Evolutionary conservation across 176 grass and related monocot genomes (phyloP).

Genomic region (barley (Hordeum vulgare)): MorexV3_pseudomolecules_assembly NC_058521.1:158111292-158111791

Average conservation of each 20-base stretch:
- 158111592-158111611: background rate
- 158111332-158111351: background rate
- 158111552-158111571: slow-evolving; percentile 12
- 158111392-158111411: too few species aligned
- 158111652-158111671: background rate
- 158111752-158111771: background rate
- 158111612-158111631: background rate
- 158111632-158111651: background rate
- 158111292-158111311: too few species aligned
- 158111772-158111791: too few species aligned
- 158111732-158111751: background rate
- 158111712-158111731: background rate
- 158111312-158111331: background rate
- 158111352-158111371: background rate
- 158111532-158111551: slow-evolving; percentile 9
- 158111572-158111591: background rate
- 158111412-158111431: too few species aligned
- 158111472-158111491: background rate
- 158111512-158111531: background rate
- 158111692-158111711: background rate
- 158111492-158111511: background rate
- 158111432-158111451: too few species aligned
- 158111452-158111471: background rate
- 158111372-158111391: too few species aligned
- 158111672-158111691: background rate